Percentiles rank a stretch among this genome's conserved stretches.
These are phyloP conservation scores for Cephaloascus fragrans DNA, from an alignment of 805 yeast species.

Conservation along the genomic window DNA sequence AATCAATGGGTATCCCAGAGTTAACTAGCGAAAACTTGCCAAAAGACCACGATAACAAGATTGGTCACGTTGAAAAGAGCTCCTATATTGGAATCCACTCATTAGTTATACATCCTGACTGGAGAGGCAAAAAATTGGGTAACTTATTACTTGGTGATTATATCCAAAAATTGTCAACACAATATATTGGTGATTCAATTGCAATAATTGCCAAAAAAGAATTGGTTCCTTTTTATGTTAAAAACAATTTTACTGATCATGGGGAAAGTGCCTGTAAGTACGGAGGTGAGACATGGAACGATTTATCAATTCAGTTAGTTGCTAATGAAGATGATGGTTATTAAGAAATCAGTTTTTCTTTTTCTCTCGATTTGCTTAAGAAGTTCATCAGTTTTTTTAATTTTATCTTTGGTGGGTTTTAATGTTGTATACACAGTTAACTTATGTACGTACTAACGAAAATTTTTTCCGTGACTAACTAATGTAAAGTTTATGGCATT, in stretches of 20 bases:
- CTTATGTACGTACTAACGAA: neutral
- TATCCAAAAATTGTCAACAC: constrained; percentile 81
- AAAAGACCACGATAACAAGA: constrained; percentile 5
- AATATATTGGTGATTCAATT: constrained; percentile 73
- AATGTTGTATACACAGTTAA: neutral
- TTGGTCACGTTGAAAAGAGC: constrained; percentile 72
- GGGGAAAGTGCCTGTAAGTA: constrained; percentile 55
- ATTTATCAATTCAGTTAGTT: constrained; percentile 37
- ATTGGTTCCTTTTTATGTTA: constrained; percentile 67
- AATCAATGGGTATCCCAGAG: constrained; percentile 52
- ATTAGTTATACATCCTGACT: constrained; percentile 65
- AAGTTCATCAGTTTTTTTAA: neutral
- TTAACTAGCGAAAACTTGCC: constrained; percentile 10
- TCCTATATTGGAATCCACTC: constrained; percentile 74
- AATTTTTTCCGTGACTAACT: neutral
- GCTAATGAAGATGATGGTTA: constrained; percentile 24
- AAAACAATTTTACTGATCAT: constrained; percentile 65
- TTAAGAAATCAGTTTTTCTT: neutral
- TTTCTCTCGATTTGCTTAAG: too few species aligned
- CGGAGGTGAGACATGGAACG: constrained; percentile 56
- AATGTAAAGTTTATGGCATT: neutral
- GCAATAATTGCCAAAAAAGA: constrained; percentile 63
- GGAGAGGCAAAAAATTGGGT: constrained; percentile 77
- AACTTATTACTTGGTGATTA: constrained; percentile 79
- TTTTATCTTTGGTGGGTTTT: neutral